Conservation (phyloP, 2,329 filamentous ascomycete genomes). For the Aspergillus neotritici region DNA sequence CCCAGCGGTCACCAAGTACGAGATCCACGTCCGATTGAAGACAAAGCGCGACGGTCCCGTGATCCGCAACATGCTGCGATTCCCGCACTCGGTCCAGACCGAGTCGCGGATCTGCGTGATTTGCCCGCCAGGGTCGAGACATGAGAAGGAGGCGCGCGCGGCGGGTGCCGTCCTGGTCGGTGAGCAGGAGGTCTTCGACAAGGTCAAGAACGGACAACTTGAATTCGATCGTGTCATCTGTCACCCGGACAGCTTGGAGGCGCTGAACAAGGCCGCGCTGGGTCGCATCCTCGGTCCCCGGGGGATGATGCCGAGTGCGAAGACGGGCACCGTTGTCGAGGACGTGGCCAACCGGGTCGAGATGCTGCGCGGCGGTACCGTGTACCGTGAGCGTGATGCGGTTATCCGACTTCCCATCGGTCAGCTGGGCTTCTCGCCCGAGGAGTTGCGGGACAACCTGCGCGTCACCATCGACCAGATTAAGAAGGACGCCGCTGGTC, state of each 20-base stretch:
- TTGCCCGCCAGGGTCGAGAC: constrained; percentile 71
- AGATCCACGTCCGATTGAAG: constrained; percentile 74
- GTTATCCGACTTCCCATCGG: constrained; percentile 87
- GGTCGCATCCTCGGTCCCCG: constrained; percentile 79
- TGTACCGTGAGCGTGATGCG: constrained; percentile 80
- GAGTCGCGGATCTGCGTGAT: constrained; percentile 87
- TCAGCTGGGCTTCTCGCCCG: constrained; percentile 80
- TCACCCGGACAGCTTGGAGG: constrained; percentile 69
- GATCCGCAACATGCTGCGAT: constrained; percentile 77
- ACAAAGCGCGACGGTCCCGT: constrained; percentile 81
- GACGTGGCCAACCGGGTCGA: constrained; percentile 69
- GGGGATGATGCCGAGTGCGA: constrained; percentile 86
- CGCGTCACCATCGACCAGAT: constrained; percentile 68
- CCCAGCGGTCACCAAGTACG: constrained; percentile 74
- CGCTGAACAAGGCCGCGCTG: constrained; percentile 73
- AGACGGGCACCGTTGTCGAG: constrained; percentile 81
- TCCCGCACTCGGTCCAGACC: constrained; percentile 85
- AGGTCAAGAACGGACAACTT: constrained; percentile 68
- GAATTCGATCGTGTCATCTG: constrained; percentile 87
- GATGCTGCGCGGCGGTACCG: constrained; percentile 75
- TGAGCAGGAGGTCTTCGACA: constrained; percentile 77
- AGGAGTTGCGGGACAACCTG: constrained; percentile 80
- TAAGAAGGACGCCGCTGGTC: constrained; percentile 66
- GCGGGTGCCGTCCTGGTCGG: constrained; percentile 80
- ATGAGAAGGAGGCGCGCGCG: constrained; percentile 65